phyloP scores from a whole-genome alignment of 2,329 filamentous ascomycete genomes.

The Cyphellophora europaea region DNA sequence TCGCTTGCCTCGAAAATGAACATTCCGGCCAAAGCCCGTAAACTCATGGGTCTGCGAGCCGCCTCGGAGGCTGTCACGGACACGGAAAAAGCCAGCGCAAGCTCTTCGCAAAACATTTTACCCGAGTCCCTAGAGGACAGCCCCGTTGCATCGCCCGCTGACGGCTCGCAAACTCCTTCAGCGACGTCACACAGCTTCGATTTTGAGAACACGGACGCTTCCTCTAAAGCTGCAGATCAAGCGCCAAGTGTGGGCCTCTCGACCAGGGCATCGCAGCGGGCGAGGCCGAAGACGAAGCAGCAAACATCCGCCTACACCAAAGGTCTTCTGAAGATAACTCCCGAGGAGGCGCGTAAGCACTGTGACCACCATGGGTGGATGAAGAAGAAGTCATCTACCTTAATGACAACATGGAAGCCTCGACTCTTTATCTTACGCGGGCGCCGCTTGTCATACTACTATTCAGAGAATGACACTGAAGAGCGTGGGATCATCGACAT shows the following conservation, averaged over 20 bases:
- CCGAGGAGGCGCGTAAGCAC: conserved; percentile 71
- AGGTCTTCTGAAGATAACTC: conserved; percentile 71
- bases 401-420: conserved; percentile 97
- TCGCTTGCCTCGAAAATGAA: conserved; percentile 36
- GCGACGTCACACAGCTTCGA: conserved; percentile 63
- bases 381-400: conserved; percentile 94
- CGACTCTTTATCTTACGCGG: conserved; percentile 92
- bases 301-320: conserved; percentile 89
- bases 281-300: conserved; percentile 67
- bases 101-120: conserved; percentile 27
- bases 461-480: conserved; percentile 81
- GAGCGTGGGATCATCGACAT: conserved; percentile 97
- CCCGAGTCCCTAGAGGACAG: conserved; percentile 42
- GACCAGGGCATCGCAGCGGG: conserved; percentile 39
- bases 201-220: conserved; percentile 61
- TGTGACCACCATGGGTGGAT: conserved; percentile 98
- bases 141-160: conserved; percentile 56
- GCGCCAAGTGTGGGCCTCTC: conserved; percentile 33
- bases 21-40: conserved; percentile 50
- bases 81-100: conserved; percentile 40
- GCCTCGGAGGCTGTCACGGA: conserved; percentile 65
- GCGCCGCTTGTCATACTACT: conserved; percentile 87
- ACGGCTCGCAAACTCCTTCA: conserved; percentile 62
- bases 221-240: conserved; percentile 39
- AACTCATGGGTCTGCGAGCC: conserved; percentile 63